phyloP scores from a whole-genome alignment of 768 basidiomycete genomes.

The Suillus luteus region DNA sequence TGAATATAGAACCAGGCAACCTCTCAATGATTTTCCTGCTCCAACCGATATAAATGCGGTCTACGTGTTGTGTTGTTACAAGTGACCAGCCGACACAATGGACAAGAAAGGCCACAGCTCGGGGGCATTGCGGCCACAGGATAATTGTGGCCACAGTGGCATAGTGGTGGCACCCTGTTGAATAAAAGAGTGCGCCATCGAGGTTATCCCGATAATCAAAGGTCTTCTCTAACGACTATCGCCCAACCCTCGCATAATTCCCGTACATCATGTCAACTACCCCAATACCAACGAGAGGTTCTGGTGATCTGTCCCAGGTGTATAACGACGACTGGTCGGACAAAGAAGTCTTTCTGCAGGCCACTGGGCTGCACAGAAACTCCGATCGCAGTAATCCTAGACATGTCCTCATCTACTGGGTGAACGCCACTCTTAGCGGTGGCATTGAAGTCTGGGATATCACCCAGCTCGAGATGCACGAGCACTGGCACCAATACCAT shows the following conservation, averaged over 20 bases:
- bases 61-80: not conserved
- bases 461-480: conserved; percentile 24
- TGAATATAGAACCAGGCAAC: conserved; percentile 1
- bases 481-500: conserved; percentile 21
- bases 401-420: conserved; percentile 29
- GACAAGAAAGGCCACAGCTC: not conserved
- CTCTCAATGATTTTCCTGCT: not conserved
- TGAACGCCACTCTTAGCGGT: conserved; percentile 24
- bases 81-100: not conserved
- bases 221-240: not conserved
- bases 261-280: not conserved
- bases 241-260: not conserved
- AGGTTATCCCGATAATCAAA: not conserved
- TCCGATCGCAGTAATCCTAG: conserved; percentile 6
- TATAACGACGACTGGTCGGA: conserved; percentile 25
- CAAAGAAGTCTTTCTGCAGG: conserved; percentile 29
- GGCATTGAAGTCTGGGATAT: conserved; percentile 31
- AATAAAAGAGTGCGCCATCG: not conserved
- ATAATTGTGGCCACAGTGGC: not conserved
- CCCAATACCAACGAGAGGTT: conserved; percentile 4
- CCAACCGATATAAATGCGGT: not conserved
- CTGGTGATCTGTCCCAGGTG: not conserved
- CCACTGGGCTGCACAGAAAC: conserved; percentile 7
- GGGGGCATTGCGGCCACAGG: not conserved
- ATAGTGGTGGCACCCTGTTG: not conserved